These are phyloP conservation scores for Tilletia indica DNA, from an alignment of 1,284 basidiomycete genomes.

Conservation along the genomic window DNA sequence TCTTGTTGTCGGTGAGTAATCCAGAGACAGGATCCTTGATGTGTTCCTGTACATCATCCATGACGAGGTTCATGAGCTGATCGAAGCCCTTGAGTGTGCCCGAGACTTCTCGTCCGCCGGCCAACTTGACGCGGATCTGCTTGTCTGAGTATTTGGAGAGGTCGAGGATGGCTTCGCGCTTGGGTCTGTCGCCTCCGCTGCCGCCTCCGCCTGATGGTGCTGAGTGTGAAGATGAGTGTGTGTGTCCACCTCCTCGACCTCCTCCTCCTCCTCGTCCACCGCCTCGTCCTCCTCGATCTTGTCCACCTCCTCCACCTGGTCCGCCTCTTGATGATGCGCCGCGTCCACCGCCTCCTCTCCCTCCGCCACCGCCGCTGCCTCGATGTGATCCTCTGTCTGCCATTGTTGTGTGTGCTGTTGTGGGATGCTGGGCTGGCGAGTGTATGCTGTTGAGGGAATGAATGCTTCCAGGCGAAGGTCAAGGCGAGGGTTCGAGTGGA, in stretches of 20 bases:
- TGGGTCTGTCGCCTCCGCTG: conserved; percentile 69
- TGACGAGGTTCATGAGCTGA: conserved; percentile 90
- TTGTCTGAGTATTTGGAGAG: conserved; percentile 90
- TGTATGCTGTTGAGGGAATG: no score
- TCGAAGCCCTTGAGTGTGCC: conserved; percentile 93
- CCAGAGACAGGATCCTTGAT: conserved; percentile 56
- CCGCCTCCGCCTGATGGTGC: conserved; percentile 17
- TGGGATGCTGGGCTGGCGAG: neutral
- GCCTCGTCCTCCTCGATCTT: neutral
- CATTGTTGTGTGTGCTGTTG: conserved; percentile 22
- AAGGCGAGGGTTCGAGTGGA: no score
- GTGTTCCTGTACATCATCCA: conserved; percentile 81
- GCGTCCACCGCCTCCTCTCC: conserved; percentile 4
- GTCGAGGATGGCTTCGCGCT: conserved; percentile 92
- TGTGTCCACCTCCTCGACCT: conserved; percentile 3
- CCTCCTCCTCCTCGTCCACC: neutral
- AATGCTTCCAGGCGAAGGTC: no score
- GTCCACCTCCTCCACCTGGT: neutral
- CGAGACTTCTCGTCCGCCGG: conserved; percentile 89
- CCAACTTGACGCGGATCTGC: conserved; percentile 90
- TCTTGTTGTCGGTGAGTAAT: conserved; percentile 38
- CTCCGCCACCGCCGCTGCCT: conserved; percentile 24
- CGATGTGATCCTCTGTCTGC: conserved; percentile 25
- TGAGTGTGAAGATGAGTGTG: neutral
- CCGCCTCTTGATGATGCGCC: conserved; percentile 10